Percentiles rank a stretch among this genome's conserved stretches.
phyloP scores from a whole-genome alignment of 2,329 filamentous ascomycete species.

The Colletotrichum sp. region DNA sequence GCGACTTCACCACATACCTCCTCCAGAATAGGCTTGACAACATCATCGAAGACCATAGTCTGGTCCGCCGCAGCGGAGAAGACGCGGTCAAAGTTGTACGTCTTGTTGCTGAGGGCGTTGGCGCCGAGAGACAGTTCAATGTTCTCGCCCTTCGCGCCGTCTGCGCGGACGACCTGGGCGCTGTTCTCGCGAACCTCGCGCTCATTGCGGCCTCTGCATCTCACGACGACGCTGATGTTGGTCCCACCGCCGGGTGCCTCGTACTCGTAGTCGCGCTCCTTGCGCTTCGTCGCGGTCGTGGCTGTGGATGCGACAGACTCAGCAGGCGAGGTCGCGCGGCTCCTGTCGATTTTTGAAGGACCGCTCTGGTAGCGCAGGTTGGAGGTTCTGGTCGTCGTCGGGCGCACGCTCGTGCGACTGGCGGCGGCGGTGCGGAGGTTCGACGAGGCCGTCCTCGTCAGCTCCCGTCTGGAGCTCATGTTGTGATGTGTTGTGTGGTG shows the following conservation, averaged over 20 bases:
- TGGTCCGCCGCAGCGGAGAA: conserved; percentile 96
- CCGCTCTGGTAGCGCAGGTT: conserved; percentile 18
- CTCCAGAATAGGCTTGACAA: conserved; percentile 89
- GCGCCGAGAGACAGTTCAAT: conserved; percentile 92
- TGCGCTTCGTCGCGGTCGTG: conserved; percentile 74
- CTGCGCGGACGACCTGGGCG: conserved; percentile 86
- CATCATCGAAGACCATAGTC: conserved; percentile 92
- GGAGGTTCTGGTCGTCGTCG: conserved; percentile 18
- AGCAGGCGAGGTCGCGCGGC: conserved; percentile 69
- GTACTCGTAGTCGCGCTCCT: conserved; percentile 82
- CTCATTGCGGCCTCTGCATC: conserved; percentile 90
- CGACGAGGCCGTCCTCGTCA: conserved; percentile 19
- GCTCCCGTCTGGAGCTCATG: conserved; percentile 24
- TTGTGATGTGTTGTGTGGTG: not conserved
- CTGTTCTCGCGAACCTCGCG: conserved; percentile 95
- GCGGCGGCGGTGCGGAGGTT: conserved; percentile 14
- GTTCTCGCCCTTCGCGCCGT: conserved; percentile 84
- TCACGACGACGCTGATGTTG: conserved; percentile 96
- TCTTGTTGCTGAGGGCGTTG: conserved; percentile 92
- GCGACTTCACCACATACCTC: conserved; percentile 64
- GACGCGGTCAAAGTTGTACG: conserved; percentile 95
- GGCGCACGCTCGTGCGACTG: conserved; percentile 9
- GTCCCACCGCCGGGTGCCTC: conserved; percentile 77
- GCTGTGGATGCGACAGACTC: conserved; percentile 69
- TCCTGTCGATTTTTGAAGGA: conserved; percentile 33